Base-by-base conservation (phyloP, 192 early-diverging fungal species). In the Entrophospora sp. region DNA sequence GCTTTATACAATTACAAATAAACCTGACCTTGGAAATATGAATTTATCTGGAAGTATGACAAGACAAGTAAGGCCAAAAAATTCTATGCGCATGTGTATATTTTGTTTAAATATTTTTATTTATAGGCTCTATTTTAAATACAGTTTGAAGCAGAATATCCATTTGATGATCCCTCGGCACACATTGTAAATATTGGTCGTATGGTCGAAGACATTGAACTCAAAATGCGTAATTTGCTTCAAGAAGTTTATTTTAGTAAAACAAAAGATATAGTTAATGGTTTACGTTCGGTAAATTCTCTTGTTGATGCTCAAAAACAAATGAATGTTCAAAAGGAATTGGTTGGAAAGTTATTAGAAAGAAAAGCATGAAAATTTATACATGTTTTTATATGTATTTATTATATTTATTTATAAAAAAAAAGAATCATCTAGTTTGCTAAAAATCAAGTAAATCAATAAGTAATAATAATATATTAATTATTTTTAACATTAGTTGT, bases 171-270 rank as follows among this genome's bases (percentile, higher is more conserved):
- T 45, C 79, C 75, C 18, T 69, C 63, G 37, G 80, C 88, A 45
- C 96, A 99, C 61, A 84, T 99, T 61, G 86, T 79, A 43, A 99
- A 99, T 73, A 89, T 99, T 60, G 96, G 96, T 0, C 83, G 89
- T 14, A 91, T 99, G 84, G 88, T 99, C 6, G 96, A 99, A 74
- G 96, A 97, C 49, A 96, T 96, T 92, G 96, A 99, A 75, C 76
- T 88, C 61, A 97, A 97, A 77, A 93, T 97, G 93, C 89, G 96
- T 53, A 92, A 94, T 69, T 72, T 87, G 31, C 72, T 99, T 61
- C 88, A 94, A 70, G 90, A 93, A 68, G 92, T 99, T 20, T 99
- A 99, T 69, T 99, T 99, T 79, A 91, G 93, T 51, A 96, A 96
- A 74, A 97, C 95, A 3, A 92, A 89, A 72, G 94, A 97, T 68